Conservation (phyloP, 129 eudicot species). For the Kitagawia praeruptora region DNA sequence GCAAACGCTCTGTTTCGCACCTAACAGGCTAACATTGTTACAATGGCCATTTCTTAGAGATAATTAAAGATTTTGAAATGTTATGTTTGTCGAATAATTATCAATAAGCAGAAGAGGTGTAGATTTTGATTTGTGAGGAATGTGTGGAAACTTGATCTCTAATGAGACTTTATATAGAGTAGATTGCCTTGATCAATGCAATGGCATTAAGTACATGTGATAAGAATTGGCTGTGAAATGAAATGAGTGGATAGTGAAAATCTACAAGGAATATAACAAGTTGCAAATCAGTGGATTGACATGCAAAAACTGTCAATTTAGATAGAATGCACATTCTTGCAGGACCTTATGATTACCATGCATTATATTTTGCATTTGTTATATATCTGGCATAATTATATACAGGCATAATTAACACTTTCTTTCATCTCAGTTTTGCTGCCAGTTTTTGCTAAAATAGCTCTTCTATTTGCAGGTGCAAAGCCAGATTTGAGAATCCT, state of each 20-base stretch:
- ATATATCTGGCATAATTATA: too few species aligned
- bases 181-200: not conserved
- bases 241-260: not conserved
- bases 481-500: too few species aligned
- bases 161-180: conserved; percentile 10
- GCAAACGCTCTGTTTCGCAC: too few species aligned
- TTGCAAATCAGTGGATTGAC: conserved; percentile 6
- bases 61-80: not conserved
- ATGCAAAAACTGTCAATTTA: not conserved
- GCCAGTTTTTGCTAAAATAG: too few species aligned
- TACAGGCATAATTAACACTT: too few species aligned
- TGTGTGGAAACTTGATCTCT: conserved; percentile 8
- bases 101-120: not conserved
- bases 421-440: too few species aligned
- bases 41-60: conserved; percentile 18
- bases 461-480: too few species aligned
- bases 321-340: conserved; percentile 4
- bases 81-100: not conserved
- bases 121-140: not conserved
- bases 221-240: not conserved
- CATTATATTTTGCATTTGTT: not conserved
- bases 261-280: conserved; percentile 12
- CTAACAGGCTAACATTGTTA: conserved; percentile 15
- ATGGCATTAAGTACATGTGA: not conserved
- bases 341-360: conserved; percentile 6